These are phyloP conservation scores for Aspergillus phoenicis DNA, from an alignment of 2,329 filamentous ascomycete species.

Conservation along the genomic window DNA sequence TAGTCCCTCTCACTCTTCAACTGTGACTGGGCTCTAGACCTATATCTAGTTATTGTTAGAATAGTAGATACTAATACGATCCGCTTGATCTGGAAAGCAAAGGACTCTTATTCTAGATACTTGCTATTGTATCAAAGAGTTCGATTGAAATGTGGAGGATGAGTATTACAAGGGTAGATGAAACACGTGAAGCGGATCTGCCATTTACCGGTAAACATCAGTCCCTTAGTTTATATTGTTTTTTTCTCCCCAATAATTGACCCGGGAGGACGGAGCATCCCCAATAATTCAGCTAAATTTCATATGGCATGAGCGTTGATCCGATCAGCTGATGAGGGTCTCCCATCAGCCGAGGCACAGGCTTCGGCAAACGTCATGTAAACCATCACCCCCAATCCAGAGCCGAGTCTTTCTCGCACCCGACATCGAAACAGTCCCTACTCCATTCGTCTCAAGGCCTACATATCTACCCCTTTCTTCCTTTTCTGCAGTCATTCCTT, in stretches of 20 bases:
- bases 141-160: background rate
- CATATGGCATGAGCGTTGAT: background rate
- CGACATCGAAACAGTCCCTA: constrained; percentile 2
- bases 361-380: constrained; percentile 43
- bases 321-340: background rate
- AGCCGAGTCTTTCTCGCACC: constrained; percentile 36
- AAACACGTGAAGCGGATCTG: background rate
- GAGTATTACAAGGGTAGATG: background rate
- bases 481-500: constrained; percentile 9
- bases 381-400: constrained; percentile 23
- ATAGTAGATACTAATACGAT: no score
- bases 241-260: background rate
- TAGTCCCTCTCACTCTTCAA: no score
- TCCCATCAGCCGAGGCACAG: constrained; percentile 38
- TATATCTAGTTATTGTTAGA: no score
- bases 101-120: background rate
- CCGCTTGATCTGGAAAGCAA: background rate
- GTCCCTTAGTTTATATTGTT: background rate
- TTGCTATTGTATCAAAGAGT: background rate
- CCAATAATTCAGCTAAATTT: background rate
- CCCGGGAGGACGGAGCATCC: background rate
- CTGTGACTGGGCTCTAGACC: no score
- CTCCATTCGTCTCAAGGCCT: constrained; percentile 10
- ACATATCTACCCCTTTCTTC: constrained; percentile 12
- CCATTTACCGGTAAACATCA: background rate